Percentiles rank a stretch among this genome's conserved stretches.
phyloP scores from a whole-genome alignment of 805 yeast genomes.

The Candida silvicultrix region DNA sequence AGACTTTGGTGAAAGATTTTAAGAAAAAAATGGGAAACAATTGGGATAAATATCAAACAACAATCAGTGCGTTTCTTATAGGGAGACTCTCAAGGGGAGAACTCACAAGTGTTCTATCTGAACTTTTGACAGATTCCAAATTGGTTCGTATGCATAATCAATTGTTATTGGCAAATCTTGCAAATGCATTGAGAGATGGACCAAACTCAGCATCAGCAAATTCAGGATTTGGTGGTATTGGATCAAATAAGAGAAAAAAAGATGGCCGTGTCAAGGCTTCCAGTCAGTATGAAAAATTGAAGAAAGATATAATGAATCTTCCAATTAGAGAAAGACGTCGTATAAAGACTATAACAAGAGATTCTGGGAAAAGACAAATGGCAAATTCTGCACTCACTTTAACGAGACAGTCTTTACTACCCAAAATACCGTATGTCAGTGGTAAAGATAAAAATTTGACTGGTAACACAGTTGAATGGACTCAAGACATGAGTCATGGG shows the following conservation, averaged over 20 bases:
- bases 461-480: constrained; percentile 67
- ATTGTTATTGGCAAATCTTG: constrained; percentile 70
- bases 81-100: constrained; percentile 79
- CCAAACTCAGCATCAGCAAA: constrained; percentile 44
- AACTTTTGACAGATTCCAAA: constrained; percentile 35
- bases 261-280: constrained; percentile 44
- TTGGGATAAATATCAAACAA: constrained; percentile 85
- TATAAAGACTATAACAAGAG: constrained; percentile 76
- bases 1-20: constrained; percentile 61
- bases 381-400: constrained; percentile 62
- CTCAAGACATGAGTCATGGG: constrained; percentile 86
- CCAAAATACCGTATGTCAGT: constrained; percentile 72
- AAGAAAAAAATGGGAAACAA: constrained; percentile 61
- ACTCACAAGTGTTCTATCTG: constrained; percentile 50
- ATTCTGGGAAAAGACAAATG: constrained; percentile 73
- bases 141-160: constrained; percentile 69
- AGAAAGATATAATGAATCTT: constrained; percentile 79
- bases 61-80: constrained; percentile 66
- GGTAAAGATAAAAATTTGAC: constrained; percentile 22
- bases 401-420: constrained; percentile 53
- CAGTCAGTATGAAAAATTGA: constrained; percentile 74
- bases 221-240: constrained; percentile 43
- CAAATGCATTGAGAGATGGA: constrained; percentile 75
- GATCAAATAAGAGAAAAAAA: constrained; percentile 42
- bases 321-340: constrained; percentile 82